These are phyloP conservation scores for Gossypium australe DNA, from an alignment of 345 rosid species.

Conservation along the genomic window DNA sequence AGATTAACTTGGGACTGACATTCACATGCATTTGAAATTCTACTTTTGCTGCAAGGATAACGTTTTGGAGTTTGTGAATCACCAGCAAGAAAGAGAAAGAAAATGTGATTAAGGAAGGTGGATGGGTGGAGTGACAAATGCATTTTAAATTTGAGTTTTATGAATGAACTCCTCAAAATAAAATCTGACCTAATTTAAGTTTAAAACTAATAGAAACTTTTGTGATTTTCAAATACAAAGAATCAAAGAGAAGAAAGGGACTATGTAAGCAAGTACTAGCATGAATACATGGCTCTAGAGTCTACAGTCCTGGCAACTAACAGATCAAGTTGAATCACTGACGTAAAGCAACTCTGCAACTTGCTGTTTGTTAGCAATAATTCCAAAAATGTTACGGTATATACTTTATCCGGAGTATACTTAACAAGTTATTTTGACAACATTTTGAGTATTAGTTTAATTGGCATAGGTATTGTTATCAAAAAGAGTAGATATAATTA, in stretches of 20 bases:
- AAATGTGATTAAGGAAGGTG: not conserved
- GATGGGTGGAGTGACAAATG: not conserved
- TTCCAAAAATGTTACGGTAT: not conserved
- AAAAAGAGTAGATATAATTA: too few species aligned
- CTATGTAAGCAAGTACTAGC: too few species aligned
- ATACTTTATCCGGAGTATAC: not conserved
- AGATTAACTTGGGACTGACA: not conserved
- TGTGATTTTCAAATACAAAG: too few species aligned
- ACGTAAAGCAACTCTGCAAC: not conserved
- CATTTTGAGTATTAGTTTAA: too few species aligned
- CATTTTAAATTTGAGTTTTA: too few species aligned
- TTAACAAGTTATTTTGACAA: not conserved
- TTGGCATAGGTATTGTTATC: fast-evolving
- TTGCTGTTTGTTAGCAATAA: not conserved
- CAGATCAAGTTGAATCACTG: not conserved
- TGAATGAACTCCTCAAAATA: too few species aligned
- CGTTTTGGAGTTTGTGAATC: not conserved
- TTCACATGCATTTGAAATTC: not conserved
- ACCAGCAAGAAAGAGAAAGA: not conserved
- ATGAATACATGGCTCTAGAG: not conserved
- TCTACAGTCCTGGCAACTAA: not conserved
- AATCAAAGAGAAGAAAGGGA: too few species aligned
- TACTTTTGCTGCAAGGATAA: not conserved
- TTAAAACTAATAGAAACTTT: too few species aligned
- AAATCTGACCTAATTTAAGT: too few species aligned